phyloP scores from a whole-genome alignment of 768 basidiomycete genomes.

The Xanthoconium stramineum region DNA sequence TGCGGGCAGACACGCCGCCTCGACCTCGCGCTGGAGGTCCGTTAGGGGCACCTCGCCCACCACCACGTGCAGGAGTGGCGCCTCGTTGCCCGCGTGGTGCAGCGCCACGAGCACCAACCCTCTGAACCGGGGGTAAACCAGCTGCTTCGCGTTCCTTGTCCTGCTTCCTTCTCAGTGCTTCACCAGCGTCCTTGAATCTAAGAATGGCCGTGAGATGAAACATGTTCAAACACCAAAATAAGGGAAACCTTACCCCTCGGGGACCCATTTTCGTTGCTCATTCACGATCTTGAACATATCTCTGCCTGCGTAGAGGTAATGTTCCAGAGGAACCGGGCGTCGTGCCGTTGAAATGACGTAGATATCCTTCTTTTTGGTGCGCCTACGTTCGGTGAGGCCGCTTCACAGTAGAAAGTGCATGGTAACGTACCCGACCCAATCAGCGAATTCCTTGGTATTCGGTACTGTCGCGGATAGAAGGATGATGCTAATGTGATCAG shows the following conservation, averaged over 20 bases:
- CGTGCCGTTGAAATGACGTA: conserved; percentile 98
- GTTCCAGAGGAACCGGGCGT: conserved; percentile 94
- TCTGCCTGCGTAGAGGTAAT: conserved; percentile 92
- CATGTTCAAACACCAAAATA: background rate
- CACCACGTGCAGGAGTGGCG: conserved; percentile 47
- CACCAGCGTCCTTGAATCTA: conserved; percentile 88
- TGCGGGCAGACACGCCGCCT: conserved; percentile 49
- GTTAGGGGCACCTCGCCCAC: conserved; percentile 45
- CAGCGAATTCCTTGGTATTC: conserved; percentile 96
- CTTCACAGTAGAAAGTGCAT: conserved; percentile 4
- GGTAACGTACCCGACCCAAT: conserved; percentile 90
- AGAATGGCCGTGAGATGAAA: conserved; percentile 2
- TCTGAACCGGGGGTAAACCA: conserved; percentile 82
- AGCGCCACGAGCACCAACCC: conserved; percentile 76
- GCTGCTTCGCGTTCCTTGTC: conserved; percentile 98
- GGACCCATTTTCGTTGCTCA: conserved; percentile 64
- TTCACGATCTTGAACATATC: conserved; percentile 94
- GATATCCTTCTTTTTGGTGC: conserved; percentile 99
- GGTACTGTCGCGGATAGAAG: conserved; percentile 96
- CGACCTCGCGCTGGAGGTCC: conserved; percentile 37
- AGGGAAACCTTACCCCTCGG: conserved; percentile 58
- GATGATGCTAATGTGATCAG: conserved; percentile 98
- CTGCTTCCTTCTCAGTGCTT: conserved; percentile 88
- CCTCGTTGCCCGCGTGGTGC: conserved; percentile 49
- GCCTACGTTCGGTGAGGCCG: conserved; percentile 43